These are phyloP conservation scores for Saitozyma sp. DNA, from an alignment of 768 basidiomycete genomes.

Conservation along the genomic window DNA sequence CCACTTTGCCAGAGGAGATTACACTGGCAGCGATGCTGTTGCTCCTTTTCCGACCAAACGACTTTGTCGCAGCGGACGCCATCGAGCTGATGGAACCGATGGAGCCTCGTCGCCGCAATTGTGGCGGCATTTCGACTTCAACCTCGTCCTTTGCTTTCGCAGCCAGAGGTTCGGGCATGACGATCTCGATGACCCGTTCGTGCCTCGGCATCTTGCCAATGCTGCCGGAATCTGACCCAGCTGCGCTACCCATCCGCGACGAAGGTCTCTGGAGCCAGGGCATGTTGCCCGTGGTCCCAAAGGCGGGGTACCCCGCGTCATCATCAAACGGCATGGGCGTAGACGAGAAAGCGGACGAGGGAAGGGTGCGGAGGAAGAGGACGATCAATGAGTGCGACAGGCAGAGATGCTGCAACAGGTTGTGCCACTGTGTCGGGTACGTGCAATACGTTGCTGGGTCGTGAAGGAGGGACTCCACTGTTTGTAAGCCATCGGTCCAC, in stretches of 20 bases:
- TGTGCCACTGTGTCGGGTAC: conserved; percentile 46
- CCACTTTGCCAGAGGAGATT: not conserved
- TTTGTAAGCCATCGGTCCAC: conserved; percentile 6
- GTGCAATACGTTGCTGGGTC: conserved; percentile 42
- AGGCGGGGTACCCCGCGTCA: conserved; percentile 14
- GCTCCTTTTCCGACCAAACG: conserved; percentile 31
- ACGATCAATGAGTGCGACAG: conserved; percentile 49
- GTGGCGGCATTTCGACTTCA: conserved; percentile 9
- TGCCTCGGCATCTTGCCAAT: conserved; percentile 27
- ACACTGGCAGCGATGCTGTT: conserved; percentile 19
- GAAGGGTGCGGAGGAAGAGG: conserved; percentile 44
- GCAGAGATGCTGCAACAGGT: conserved; percentile 45
- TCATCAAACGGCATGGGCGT: conserved; percentile 46
- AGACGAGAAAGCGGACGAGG: conserved; percentile 35
- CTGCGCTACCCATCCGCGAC: conserved; percentile 27
- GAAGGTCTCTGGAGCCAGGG: conserved; percentile 4
- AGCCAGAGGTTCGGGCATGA: conserved; percentile 50
- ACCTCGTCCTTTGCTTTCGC: conserved; percentile 10
- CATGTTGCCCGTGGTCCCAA: too few relatives aligned
- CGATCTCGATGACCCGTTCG: conserved; percentile 48
- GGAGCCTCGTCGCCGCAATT: conserved; percentile 29
- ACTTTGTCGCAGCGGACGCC: conserved; percentile 23
- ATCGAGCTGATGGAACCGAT: conserved; percentile 25
- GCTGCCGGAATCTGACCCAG: conserved; percentile 24
- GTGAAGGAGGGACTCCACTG: conserved; percentile 51